Evolutionary conservation across 805 yeast genomes (phyloP), one percentile per base, ranked within the genome.

Genomic region (Candida caryicola): DNA sequence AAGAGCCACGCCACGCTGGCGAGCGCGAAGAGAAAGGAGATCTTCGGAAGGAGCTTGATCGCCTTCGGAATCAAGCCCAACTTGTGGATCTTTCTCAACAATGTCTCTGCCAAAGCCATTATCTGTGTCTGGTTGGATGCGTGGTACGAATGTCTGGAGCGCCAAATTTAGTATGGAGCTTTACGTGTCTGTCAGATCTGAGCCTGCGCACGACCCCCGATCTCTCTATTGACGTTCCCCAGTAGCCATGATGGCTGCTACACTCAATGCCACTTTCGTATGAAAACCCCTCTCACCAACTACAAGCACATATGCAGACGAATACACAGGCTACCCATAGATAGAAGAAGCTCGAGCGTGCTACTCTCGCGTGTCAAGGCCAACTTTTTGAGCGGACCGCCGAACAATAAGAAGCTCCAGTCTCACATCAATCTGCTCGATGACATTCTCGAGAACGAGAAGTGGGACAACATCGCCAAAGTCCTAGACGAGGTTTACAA

Each of bases 31-130:
- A 62, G 32, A 10, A 62, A 38, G 9, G 71, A 62, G 12, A 67
- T 41, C 27, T 48, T 26, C 4, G 74, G 74, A 32, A 69, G 49
- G 14, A 54, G 45, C 44, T 47, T 49, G 35, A 66, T 52, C 13
- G 60, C 31, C 49, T 59, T 63, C 35, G 74, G 72, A 19, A 68
- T 49, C 19, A 68, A 45, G 33, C 71, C 71, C 29, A 57, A 55
- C 49, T 66, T 68, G 47, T 67, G 64, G 31, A 69, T 55, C 40
- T 58, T 60, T 36, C 73, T 50, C 31, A 64, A 54, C 9, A 69
- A 36, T 4, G 68, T 55, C 47, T 68, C 74, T 31, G 73, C 74
- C 43, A 69, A 62, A 7, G 74, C 74, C 74, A 69, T 69, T 39
- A 19, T 50, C 34, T 6, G 34, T 16, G 10, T n/a, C n/a, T n/a